Evolutionary conservation across 1,284 basidiomycete genomes (phyloP), one percentile per base, ranked within the genome.

Genomic region (Papiliotrema laurentii): DNA sequence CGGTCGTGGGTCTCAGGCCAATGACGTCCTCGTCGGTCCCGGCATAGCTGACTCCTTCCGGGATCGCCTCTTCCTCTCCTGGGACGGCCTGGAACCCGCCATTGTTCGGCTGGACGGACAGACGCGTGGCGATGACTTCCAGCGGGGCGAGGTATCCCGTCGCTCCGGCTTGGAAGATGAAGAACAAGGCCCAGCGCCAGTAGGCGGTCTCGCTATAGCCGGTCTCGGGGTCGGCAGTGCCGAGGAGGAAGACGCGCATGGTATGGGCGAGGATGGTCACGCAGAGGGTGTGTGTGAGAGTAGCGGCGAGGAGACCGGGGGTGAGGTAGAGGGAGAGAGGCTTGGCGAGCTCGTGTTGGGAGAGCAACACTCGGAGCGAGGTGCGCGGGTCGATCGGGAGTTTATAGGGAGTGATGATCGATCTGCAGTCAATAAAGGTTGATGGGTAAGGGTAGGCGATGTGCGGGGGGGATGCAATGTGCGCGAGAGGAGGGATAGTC

Each of bases 1-100:
- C 88, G 37, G 81, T 83, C 63, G 90, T 89, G 47, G 82, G 84
- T 55, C 90, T 81, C 55, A 92, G 72, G 13, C 87, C 87, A 59
- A 94, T 89, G 10, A 94, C 90, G 64, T 93, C 89, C 69, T 93
- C 90, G 26, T 85, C 83, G 14, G 78, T 76, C 5, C 86, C 87
- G 26, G 83, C 80, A 63, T 84, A 91, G 18, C 59, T 53, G 1
- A 67, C 56, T 5, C 78, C 77, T 50, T 85, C 82, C 51, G 86
- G 84, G 3, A 75, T 76, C 6, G 51, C 60, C 13, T 58, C 59
- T 58, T 86, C 84, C 2, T 81, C 81, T 47, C 84, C 84, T 25
- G 82, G 81, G 54, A 86, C 83, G 61, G 87, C 83, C 14, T 81
- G 75, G 19, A 50, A 55, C 5, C 81, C 81, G 6, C 83, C 82